Conservation (phyloP, 2,329 filamentous ascomycete genomes). For the Penicillium verrucosum region DNA sequence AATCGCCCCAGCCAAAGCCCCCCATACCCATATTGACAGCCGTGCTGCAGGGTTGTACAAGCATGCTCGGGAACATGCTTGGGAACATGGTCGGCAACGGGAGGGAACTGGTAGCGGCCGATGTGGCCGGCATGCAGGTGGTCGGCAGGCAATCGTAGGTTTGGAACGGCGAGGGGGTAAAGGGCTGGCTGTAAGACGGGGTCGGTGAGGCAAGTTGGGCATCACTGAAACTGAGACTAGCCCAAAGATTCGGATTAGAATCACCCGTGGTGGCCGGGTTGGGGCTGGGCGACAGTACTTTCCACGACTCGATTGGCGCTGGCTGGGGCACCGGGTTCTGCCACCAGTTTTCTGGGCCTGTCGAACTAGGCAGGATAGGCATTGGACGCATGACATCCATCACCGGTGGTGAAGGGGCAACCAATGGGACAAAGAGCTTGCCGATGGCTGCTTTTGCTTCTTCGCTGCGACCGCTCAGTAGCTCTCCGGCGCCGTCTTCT, state of each 20-base stretch:
- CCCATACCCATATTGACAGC: conserved; percentile 73
- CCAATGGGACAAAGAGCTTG: conserved; percentile 76
- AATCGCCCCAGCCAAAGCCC: conserved; percentile 74
- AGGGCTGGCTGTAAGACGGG: conserved; percentile 75
- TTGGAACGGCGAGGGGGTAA: conserved; percentile 64
- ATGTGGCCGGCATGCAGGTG: conserved; percentile 67
- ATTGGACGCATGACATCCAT: conserved; percentile 86
- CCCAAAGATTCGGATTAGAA: conserved; percentile 72
- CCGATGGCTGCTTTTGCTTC: conserved; percentile 87
- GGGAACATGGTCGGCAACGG: conserved; percentile 79
- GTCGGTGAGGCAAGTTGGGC: conserved; percentile 73
- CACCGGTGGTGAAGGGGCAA: conserved; percentile 82
- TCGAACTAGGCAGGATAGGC: conserved; percentile 79
- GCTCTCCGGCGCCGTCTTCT: conserved; percentile 91
- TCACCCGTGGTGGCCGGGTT: conserved; percentile 70
- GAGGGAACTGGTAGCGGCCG: conserved; percentile 70
- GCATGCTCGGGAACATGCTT: conserved; percentile 57
- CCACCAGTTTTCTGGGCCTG: conserved; percentile 74
- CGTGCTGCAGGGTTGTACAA: conserved; percentile 78
- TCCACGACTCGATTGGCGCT: conserved; percentile 80
- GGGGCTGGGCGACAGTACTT: conserved; percentile 83
- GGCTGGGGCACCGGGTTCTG: conserved; percentile 66
- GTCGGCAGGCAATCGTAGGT: conserved; percentile 76
- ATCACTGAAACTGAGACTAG: conserved; percentile 70
- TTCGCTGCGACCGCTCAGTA: conserved; percentile 85